phyloP scores from a whole-genome alignment of 257 asterid genomes.

The Primulina tabacum region DNA sequence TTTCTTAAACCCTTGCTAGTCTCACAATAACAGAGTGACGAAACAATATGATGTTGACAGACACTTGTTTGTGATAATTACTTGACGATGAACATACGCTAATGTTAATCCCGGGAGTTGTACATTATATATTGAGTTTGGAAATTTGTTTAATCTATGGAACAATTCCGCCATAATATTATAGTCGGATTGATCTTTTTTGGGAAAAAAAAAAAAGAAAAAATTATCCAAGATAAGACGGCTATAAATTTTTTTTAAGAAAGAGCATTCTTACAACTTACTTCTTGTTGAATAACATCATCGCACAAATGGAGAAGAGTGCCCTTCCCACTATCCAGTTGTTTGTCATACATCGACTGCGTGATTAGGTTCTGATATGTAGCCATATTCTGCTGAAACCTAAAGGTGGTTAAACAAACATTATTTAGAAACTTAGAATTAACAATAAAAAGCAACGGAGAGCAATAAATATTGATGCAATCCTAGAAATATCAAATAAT shows the following conservation, averaged over 20 bases:
- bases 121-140: conserved; percentile 12
- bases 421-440: conserved; percentile 30
- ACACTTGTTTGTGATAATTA: conserved; percentile 7
- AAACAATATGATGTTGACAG: background rate
- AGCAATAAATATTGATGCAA: background rate
- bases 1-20: conserved; percentile 6
- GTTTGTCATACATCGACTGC: conserved; percentile 99
- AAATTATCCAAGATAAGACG: background rate
- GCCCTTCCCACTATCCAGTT: conserved; percentile 94
- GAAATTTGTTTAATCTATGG: background rate
- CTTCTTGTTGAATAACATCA: conserved; percentile 99
- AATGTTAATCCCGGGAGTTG: background rate
- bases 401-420: conserved; percentile 35
- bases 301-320: conserved; percentile 98
- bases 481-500: conserved; percentile 6
- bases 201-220: background rate
- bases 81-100: conserved; percentile 2
- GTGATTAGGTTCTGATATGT: conserved; percentile 89
- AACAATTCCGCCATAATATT: conserved; percentile 2
- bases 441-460: conserved; percentile 15
- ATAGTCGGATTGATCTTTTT: background rate
- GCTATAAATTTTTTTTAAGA: conserved; percentile 16
- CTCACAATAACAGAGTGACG: conserved; percentile 2
- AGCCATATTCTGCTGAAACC: conserved; percentile 94
- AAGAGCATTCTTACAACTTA: conserved; percentile 30